Base-by-base conservation (phyloP, 2,329 filamentous ascomycete species). In the Chaetomiaceae sp. region DNA sequence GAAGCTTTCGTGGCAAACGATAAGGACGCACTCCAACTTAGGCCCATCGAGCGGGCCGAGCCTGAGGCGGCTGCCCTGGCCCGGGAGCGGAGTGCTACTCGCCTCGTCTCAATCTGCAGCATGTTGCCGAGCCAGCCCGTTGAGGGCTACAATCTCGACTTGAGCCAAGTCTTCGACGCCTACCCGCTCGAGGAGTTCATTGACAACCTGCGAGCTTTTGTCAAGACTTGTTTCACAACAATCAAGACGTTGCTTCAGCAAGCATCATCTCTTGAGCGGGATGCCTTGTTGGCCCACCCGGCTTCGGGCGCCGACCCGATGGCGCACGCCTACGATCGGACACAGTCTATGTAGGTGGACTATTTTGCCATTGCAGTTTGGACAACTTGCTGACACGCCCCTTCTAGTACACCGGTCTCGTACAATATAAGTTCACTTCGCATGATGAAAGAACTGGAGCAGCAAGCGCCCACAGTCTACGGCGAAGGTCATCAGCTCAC, bases 231-330 rank as follows among this genome's bases (percentile, higher is more conserved):
- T 33, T 60, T 57, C 34, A 19, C 10, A 3, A 19, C 27, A 19
- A 55, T 44, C 20, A 59, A 51, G 12, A 21, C 10, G 5, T 19
- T 44, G 10, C 20, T 58, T 14, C 44, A 31, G 8, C 41, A 50
- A 33, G 31, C 12, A 38, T 13, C 34, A 37, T 41, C 30, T 33
- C 3, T 23, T 17, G 41, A 5, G 2, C 21, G 23, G n/a, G 44
- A 43, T 16, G 3, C 19, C 20, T n/a, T 34, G 1, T 23, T 25
- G 33, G 14, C 35, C 19, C 23, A 34, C 4, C 27, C 27, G 2
- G n/a, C 35, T 10, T 50, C 57, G 4, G 50, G 51, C 30, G 23
- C 48, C 3, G 58, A 62, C 6, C 34, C 58, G 5, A 34, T 53
- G 38, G 43, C 44, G 20, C 52, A 54, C 14, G n/a, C 17, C 3